These are phyloP conservation scores for Neurospora africana DNA, from an alignment of 495 filamentous ascomycete genomes.

Conservation along the genomic window DNA sequence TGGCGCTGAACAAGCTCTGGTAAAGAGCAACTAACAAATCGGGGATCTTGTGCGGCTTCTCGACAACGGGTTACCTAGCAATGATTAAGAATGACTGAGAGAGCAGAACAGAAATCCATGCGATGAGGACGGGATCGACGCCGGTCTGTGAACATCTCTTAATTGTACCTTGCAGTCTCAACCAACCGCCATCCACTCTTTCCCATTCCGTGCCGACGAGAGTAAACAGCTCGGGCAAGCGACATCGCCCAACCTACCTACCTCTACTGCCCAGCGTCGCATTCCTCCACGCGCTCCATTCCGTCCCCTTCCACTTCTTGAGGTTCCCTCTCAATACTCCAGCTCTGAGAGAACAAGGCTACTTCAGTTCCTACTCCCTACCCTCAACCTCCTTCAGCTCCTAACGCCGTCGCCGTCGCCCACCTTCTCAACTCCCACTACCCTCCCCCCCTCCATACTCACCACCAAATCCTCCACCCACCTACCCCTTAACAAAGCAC, in stretches of 20 bases:
- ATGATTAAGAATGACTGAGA: too few relatives aligned
- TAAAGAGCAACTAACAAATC: constrained; percentile 89
- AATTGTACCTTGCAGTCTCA: neutral
- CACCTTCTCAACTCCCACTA: neutral
- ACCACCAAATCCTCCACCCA: neutral
- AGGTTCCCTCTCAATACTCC: neutral
- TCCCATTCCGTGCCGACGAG: neutral
- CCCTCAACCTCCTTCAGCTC: neutral
- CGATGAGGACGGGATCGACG: neutral
- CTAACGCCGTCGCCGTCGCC: neutral
- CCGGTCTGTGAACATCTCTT: neutral
- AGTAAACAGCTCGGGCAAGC: neutral
- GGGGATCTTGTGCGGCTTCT: constrained; percentile 55
- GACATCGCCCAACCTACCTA: neutral
- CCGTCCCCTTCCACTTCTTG: neutral
- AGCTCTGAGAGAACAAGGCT: neutral
- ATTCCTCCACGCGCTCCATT: neutral
- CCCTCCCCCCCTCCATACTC: neutral
- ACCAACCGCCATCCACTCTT: neutral
- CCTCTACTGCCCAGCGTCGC: too few relatives aligned
- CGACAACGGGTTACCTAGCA: too few relatives aligned
- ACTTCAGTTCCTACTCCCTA: neutral
- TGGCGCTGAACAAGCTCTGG: constrained; percentile 92
- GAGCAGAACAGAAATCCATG: neutral
- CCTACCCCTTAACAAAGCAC: neutral